Percentiles rank a stretch among this genome's conserved stretches.
Evolutionary conservation across 495 filamentous ascomycete genomes (phyloP).

Genomic region (Acidiella bohemica): DNA sequence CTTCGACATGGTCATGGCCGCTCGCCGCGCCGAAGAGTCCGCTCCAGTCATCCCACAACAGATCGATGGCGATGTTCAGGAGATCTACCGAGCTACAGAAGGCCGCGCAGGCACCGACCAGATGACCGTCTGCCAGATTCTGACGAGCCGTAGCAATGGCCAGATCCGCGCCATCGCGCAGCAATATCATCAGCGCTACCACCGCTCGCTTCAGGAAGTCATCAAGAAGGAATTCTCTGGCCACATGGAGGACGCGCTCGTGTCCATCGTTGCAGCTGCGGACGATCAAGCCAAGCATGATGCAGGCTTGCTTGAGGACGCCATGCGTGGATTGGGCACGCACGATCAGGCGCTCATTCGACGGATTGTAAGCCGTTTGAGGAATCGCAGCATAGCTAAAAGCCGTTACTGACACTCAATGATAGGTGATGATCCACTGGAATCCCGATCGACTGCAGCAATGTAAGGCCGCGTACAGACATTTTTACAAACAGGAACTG

Average conservation of each 20-base stretch:
- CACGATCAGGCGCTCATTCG: conserved; percentile 69
- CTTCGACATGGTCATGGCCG: conserved; percentile 64
- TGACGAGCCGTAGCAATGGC: conserved; percentile 57
- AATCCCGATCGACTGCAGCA: conserved; percentile 52
- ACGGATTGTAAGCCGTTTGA: conserved; percentile 35
- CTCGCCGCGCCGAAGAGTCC: conserved; percentile 58
- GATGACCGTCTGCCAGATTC: conserved; percentile 58
- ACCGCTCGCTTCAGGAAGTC: conserved; percentile 51
- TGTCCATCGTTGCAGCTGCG: conserved; percentile 62
- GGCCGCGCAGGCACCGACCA: conserved; percentile 55
- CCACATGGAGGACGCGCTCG: conserved; percentile 79
- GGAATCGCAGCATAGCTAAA: neutral
- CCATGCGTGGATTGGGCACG: conserved; percentile 77
- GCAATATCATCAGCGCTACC: conserved; percentile 54
- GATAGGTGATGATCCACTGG: conserved; percentile 58
- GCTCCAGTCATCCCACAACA: conserved; percentile 54
- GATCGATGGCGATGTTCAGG: conserved; percentile 56
- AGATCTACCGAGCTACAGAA: conserved; percentile 60
- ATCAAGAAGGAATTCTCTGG: conserved; percentile 73
- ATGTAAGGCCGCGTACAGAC: conserved; percentile 59
- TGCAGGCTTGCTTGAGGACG: conserved; percentile 63
- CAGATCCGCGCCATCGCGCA: conserved; percentile 70
- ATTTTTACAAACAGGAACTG: conserved; percentile 48
- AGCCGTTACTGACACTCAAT: neutral
- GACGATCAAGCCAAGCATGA: conserved; percentile 70